These are phyloP conservation scores for Berberis thunbergii DNA, from an alignment of 164 flowering plant genomes.

Conservation along the genomic window DNA sequence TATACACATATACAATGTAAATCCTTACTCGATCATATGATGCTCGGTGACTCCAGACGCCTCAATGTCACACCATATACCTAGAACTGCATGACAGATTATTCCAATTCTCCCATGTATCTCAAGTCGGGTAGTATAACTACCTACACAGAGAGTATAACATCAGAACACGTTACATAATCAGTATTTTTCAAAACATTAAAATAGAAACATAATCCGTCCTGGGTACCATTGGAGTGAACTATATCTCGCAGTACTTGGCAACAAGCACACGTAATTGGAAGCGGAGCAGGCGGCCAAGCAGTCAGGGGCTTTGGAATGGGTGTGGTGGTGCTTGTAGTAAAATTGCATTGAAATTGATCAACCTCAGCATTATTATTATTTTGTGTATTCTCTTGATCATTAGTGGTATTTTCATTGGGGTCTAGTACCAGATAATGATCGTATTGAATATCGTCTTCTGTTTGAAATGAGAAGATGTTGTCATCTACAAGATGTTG, in stretches of 20 bases:
- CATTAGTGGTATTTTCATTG: too few species aligned
- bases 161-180: too few species aligned
- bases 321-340: too few species aligned
- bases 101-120: constrained; percentile 48
- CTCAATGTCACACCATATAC: background rate
- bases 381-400: too few species aligned
- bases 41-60: constrained; percentile 5
- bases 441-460: too few species aligned
- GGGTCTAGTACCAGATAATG: too few species aligned
- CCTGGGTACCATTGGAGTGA: constrained; percentile 32
- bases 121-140: constrained; percentile 30
- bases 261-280: constrained; percentile 29
- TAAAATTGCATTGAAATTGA: too few species aligned
- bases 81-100: constrained; percentile 41
- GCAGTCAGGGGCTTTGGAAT: background rate
- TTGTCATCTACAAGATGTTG: too few species aligned
- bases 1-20: background rate
- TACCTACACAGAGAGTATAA: constrained; percentile 15
- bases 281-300: constrained; percentile 5
- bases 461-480: too few species aligned
- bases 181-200: too few species aligned
- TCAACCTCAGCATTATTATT: too few species aligned
- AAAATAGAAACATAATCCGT: background rate
- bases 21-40: constrained; percentile 38
- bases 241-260: constrained; percentile 35